phyloP scores from a whole-genome alignment of 2,329 filamentous ascomycete species.

The Pyricularia sp. region DNA sequence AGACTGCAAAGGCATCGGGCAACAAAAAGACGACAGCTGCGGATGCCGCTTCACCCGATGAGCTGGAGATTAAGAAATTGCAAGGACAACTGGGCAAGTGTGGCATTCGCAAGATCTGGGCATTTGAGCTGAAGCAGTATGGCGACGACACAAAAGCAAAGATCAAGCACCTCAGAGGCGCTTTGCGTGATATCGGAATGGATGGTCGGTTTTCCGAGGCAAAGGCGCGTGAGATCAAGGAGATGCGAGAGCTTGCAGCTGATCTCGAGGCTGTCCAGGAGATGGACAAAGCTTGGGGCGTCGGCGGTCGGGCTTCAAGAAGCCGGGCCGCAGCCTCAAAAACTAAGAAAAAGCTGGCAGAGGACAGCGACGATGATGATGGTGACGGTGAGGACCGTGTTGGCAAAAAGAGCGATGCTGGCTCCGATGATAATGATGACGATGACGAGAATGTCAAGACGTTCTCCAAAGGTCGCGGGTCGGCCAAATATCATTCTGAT shows the following conservation, averaged over 20 bases:
- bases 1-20: constrained; percentile 5
- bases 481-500: constrained; percentile 37
- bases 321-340: constrained; percentile 21
- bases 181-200: constrained; percentile 81
- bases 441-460: constrained; percentile 21
- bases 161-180: constrained; percentile 67
- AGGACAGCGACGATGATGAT: constrained; percentile 22
- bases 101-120: constrained; percentile 88
- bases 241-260: constrained; percentile 70
- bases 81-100: constrained; percentile 85
- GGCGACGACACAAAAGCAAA: constrained; percentile 65
- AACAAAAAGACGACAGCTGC: not conserved
- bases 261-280: constrained; percentile 81
- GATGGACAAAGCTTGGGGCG: constrained; percentile 72
- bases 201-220: constrained; percentile 77
- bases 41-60: constrained; percentile 44
- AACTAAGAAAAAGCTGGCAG: constrained; percentile 26
- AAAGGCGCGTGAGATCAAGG: constrained; percentile 79
- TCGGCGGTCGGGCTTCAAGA: constrained; percentile 30
- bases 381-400: constrained; percentile 19
- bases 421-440: constrained; percentile 16
- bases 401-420: constrained; percentile 14
- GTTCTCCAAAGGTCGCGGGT: constrained; percentile 32
- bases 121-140: constrained; percentile 68
- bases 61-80: constrained; percentile 77